These are phyloP conservation scores for Juglanconis oblonga DNA, from an alignment of 2,329 filamentous ascomycete species.

Conservation along the genomic window DNA sequence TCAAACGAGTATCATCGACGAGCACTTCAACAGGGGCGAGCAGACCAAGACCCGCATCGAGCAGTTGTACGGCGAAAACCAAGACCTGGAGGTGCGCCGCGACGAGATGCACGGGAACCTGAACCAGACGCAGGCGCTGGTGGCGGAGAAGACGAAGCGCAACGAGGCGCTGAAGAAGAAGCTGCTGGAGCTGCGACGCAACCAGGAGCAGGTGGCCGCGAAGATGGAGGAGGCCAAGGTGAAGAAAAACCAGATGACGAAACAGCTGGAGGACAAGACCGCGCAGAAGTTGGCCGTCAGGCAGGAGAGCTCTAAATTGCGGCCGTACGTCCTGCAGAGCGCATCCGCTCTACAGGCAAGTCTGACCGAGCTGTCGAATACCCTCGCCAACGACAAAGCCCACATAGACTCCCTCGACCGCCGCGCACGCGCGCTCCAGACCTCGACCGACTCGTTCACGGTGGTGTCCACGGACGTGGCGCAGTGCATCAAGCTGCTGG, in stretches of 20 bases:
- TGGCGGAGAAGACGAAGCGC: constrained; percentile 78
- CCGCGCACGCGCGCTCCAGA: constrained; percentile 84
- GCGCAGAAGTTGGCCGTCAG: constrained; percentile 67
- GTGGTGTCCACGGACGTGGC: constrained; percentile 83
- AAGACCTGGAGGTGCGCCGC: constrained; percentile 77
- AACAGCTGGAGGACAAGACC: constrained; percentile 68
- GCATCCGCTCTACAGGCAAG: constrained; percentile 79
- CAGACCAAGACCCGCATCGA: constrained; percentile 85
- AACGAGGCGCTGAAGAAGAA: constrained; percentile 85
- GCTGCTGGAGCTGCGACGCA: constrained; percentile 74
- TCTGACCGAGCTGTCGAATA: constrained; percentile 77
- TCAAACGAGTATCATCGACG: constrained; percentile 83
- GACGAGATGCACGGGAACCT: constrained; percentile 79
- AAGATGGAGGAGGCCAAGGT: constrained; percentile 79
- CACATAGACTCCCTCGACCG: constrained; percentile 87
- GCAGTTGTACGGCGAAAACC: constrained; percentile 78
- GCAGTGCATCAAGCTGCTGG: constrained; percentile 82
- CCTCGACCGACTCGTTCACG: constrained; percentile 83
- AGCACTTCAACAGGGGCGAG: constrained; percentile 90
- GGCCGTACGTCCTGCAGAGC: constrained; percentile 89
- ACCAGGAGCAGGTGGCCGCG: constrained; percentile 79
- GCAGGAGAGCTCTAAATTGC: constrained; percentile 84
- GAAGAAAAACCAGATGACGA: constrained; percentile 74
- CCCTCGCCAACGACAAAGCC: constrained; percentile 71
- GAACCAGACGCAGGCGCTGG: constrained; percentile 74